These are phyloP conservation scores for Wickerhamomyces canadensis DNA, from an alignment of 805 yeast species.

Conservation along the genomic window DNA sequence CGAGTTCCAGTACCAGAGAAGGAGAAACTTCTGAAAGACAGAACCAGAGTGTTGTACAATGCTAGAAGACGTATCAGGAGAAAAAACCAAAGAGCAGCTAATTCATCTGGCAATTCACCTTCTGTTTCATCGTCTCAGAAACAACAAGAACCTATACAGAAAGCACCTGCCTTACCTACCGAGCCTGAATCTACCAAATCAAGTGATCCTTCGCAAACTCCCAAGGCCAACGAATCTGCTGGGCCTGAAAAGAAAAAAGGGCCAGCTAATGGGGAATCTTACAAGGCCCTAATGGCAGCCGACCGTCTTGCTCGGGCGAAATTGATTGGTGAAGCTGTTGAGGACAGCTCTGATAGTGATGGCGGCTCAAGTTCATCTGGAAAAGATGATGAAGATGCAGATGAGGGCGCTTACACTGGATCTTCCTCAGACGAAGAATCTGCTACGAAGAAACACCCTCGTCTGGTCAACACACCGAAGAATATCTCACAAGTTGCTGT, in stretches of 20 bases:
- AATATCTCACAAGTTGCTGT: slow-evolving; percentile 17
- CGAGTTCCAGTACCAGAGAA: background rate
- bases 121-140: background rate
- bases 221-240: background rate
- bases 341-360: background rate
- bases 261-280: background rate
- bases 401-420: slow-evolving; percentile 20
- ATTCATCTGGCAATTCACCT: no score
- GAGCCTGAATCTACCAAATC: background rate
- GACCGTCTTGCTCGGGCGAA: no score
- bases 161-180: no score
- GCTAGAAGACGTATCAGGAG: slow-evolving; percentile 9
- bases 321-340: no score
- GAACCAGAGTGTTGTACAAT: slow-evolving; percentile 6
- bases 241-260: slow-evolving; percentile 2
- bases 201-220: background rate
- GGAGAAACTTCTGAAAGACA: slow-evolving; percentile 2
- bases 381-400: slow-evolving; percentile 24
- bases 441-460: slow-evolving; percentile 28
- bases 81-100: background rate
- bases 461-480: slow-evolving; percentile 44
- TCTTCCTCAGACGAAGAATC: slow-evolving; percentile 26
- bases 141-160: no score
- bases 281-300: no score
- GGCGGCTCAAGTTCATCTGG: slow-evolving; percentile 12